Evolutionary conservation across 148 eudicot species (phyloP).

Genomic region (Chenopodium berlandieri): DNA sequence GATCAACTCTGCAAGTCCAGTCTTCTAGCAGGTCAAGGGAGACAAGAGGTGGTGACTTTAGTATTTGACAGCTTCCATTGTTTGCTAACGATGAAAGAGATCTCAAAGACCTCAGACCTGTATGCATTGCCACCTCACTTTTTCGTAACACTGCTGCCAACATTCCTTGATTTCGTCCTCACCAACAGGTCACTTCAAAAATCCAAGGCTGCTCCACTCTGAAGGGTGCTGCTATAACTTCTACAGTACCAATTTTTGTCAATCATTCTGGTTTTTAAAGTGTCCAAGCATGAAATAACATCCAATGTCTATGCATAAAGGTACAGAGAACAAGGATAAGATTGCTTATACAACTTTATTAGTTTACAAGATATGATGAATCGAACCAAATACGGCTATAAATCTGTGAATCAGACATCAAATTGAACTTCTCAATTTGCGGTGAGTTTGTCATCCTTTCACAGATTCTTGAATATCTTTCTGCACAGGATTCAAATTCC

Average conservation of each 20-base stretch:
- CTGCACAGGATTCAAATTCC: not conserved
- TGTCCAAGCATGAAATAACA: not conserved
- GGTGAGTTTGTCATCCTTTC: not conserved
- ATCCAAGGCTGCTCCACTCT: not conserved
- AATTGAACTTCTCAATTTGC: not conserved
- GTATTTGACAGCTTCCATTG: conserved; percentile 17
- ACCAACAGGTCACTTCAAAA: not conserved
- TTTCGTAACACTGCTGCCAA: conserved; percentile 21
- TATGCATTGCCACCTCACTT: conserved; percentile 7
- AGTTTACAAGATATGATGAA: not conserved
- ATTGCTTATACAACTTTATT: not conserved
- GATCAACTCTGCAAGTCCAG: conserved; percentile 19
- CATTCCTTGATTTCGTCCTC: conserved; percentile 7
- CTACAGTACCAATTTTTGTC: not conserved
- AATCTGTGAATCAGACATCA: not conserved
- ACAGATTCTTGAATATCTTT: not conserved
- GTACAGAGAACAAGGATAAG: not conserved
- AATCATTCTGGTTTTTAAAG: not conserved
- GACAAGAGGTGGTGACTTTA: conserved; percentile 29
- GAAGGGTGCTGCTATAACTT: not conserved
- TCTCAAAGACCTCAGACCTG: conserved; percentile 13
- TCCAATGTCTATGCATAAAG: not conserved
- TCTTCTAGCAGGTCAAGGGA: conserved; percentile 30
- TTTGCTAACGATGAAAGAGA: conserved; percentile 15
- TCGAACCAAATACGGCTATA: not conserved